These are phyloP conservation scores for Termitomyces sp. DNA, from an alignment of 768 basidiomycete species.

Conservation along the genomic window DNA sequence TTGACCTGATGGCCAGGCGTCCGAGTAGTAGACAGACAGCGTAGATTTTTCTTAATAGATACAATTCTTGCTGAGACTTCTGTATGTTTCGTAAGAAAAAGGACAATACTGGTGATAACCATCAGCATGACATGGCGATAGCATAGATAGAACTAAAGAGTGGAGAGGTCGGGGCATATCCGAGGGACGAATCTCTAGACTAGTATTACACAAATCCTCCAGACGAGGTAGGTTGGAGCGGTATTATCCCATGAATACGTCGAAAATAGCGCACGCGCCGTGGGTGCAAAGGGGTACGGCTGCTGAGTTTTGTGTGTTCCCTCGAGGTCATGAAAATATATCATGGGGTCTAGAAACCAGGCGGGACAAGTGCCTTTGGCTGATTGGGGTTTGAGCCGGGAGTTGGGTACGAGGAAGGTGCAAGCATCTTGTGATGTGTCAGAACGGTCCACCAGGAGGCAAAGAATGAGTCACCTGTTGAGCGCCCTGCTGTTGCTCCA, in stretches of 20 bases:
- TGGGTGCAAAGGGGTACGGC: slow-evolving; percentile 16
- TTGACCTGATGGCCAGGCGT: slow-evolving; percentile 10
- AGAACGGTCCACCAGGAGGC: slow-evolving; percentile 9
- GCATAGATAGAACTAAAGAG: slow-evolving; percentile 12
- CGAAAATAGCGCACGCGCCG: slow-evolving; percentile 17
- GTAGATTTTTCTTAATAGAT: slow-evolving; percentile 17
- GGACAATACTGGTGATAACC: not conserved
- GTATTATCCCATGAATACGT: slow-evolving; percentile 3
- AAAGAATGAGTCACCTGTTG: slow-evolving; percentile 63
- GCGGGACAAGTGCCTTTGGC: slow-evolving; percentile 71
- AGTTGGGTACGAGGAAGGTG: slow-evolving; percentile 57
- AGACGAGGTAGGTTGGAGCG: slow-evolving; percentile 2
- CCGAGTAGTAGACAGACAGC: slow-evolving; percentile 18
- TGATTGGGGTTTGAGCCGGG: slow-evolving; percentile 29
- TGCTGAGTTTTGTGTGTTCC: slow-evolving; percentile 14
- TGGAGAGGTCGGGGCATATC: slow-evolving; percentile 1
- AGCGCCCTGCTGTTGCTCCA: slow-evolving; percentile 89
- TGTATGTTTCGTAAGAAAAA: not conserved
- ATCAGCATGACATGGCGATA: slow-evolving; percentile 5
- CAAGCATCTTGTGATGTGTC: slow-evolving; percentile 59
- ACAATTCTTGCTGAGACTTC: slow-evolving; percentile 12
- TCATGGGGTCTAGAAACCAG: slow-evolving; percentile 63
- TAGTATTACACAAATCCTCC: slow-evolving; percentile 14
- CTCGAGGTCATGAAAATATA: slow-evolving; percentile 9
- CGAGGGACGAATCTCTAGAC: slow-evolving; percentile 11